Conservation (phyloP, 2,329 filamentous ascomycete genomes). For the Cylindrodendrum hubeiense region DNA sequence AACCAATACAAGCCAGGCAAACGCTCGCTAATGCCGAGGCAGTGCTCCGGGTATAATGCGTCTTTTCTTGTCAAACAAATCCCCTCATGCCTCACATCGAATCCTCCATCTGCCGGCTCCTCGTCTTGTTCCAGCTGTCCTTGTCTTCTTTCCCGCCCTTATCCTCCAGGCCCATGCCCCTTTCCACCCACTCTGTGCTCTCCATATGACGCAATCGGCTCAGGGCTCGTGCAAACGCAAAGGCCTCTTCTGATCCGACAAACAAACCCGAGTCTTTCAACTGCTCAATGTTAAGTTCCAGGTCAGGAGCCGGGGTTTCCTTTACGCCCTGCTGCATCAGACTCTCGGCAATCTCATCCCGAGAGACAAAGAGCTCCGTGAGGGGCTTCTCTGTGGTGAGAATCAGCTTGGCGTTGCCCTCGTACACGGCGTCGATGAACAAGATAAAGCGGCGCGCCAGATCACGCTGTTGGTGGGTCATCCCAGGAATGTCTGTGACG, state of each 20-base stretch:
- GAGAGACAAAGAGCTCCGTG: constrained; percentile 85
- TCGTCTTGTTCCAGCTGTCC: constrained; percentile 74
- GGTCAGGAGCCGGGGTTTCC: constrained; percentile 85
- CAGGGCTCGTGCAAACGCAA: constrained; percentile 92
- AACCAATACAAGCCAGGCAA: constrained; percentile 43
- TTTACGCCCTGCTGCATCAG: constrained; percentile 64
- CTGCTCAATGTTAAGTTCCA: constrained; percentile 86
- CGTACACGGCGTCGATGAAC: constrained; percentile 96
- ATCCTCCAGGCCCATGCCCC: constrained; percentile 76
- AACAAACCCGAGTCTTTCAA: constrained; percentile 91
- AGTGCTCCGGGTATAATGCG: constrained; percentile 47
- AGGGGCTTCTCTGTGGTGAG: constrained; percentile 90
- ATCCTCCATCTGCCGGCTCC: constrained; percentile 77
- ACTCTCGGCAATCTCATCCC: constrained; percentile 72
- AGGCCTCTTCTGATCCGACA: constrained; percentile 93
- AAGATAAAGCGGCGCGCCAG: constrained; percentile 95
- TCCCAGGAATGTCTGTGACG: constrained; percentile 89
- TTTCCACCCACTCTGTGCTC: constrained; percentile 92
- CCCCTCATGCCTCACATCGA: constrained; percentile 62
- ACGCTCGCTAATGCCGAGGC: constrained; percentile 43
- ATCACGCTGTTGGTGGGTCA: constrained; percentile 89
- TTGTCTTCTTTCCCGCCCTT: constrained; percentile 74
- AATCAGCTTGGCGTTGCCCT: constrained; percentile 92
- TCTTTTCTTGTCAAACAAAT: constrained; percentile 24
- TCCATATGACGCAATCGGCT: constrained; percentile 93